phyloP scores from a whole-genome alignment of 73 alveolate genomes.

The Strombidium stylifer region DNA sequence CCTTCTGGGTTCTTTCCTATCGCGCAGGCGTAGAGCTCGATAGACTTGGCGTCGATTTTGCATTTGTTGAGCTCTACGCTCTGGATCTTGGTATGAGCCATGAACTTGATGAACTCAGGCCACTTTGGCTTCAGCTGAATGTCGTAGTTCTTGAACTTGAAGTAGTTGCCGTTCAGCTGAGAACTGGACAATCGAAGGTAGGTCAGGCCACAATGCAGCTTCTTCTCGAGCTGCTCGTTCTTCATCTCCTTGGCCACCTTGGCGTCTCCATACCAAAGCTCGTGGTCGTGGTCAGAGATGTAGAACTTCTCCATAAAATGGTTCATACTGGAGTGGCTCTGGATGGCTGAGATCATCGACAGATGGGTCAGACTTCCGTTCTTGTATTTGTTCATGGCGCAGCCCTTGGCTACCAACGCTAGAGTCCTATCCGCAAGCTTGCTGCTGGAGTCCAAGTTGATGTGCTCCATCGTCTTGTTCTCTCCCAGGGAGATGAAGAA shows the following conservation, averaged over 20 bases:
- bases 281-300: slow-evolving; percentile 87
- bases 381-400: slow-evolving; percentile 84
- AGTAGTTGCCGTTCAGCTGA: slow-evolving; percentile 36
- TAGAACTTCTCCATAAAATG: slow-evolving; percentile 62
- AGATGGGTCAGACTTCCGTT: slow-evolving; percentile 72
- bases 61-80: slow-evolving; percentile 16
- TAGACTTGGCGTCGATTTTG: slow-evolving; percentile 26
- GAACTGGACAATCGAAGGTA: slow-evolving; percentile 59
- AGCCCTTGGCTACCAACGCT: slow-evolving; percentile 69
- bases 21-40: slow-evolving; percentile 41
- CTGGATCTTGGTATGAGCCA: slow-evolving; percentile 3
- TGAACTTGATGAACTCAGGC: slow-evolving; percentile 36
- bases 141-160: slow-evolving; percentile 62
- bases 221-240: slow-evolving; percentile 70
- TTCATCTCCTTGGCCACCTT: slow-evolving; percentile 65
- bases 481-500: slow-evolving; percentile 93
- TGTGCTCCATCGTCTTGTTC: slow-evolving; percentile 75
- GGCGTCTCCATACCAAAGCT: slow-evolving; percentile 77
- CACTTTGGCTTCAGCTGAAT: slow-evolving; percentile 49
- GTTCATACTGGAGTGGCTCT: slow-evolving; percentile 37
- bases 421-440: slow-evolving; percentile 11
- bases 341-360: slow-evolving; percentile 46
- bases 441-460: slow-evolving; percentile 68
- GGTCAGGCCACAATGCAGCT: slow-evolving; percentile 72
- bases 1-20: slow-evolving; percentile 39